These are phyloP conservation scores for Jatropha multifida DNA, from an alignment of 441 rosid genomes.

Conservation along the genomic window DNA sequence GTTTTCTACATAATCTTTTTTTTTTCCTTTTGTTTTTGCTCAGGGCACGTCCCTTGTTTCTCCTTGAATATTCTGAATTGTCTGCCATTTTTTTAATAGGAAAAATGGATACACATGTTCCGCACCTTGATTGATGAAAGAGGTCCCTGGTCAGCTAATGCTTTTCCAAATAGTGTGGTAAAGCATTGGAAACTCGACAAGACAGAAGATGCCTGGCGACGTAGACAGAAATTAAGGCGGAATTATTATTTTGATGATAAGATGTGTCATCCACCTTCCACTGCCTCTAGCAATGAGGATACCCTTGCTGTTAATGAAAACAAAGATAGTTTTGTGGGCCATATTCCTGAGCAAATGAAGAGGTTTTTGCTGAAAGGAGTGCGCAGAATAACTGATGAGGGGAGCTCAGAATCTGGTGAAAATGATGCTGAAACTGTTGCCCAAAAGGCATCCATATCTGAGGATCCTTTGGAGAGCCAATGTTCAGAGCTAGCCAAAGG, in stretches of 20 bases:
- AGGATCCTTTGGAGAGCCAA: conserved; percentile 53
- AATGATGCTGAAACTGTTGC: conserved; percentile 51
- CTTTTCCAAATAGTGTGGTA: conserved; percentile 77
- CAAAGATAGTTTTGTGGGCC: conserved; percentile 73
- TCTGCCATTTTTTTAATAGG: conserved; percentile 42
- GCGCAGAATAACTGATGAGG: conserved; percentile 86
- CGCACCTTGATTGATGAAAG: conserved; percentile 96
- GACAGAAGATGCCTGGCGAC: conserved; percentile 98
- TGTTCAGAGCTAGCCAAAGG: conserved; percentile 51
- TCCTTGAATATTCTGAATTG: conserved; percentile 16
- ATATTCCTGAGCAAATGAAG: conserved; percentile 99
- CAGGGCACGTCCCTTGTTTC: not conserved
- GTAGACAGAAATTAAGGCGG: conserved; percentile 90
- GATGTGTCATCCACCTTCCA: conserved; percentile 71
- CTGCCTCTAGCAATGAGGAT: conserved; percentile 49
- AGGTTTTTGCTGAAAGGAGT: conserved; percentile 86
- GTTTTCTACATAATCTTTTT: conserved; percentile 9
- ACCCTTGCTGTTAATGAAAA: conserved; percentile 45
- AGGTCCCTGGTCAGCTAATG: conserved; percentile 99
- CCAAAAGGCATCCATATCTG: conserved; percentile 44
- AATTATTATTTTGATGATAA: conserved; percentile 93
- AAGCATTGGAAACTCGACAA: conserved; percentile 97
- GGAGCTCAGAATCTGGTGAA: conserved; percentile 66
- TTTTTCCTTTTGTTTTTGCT: not conserved
- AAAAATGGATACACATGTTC: conserved; percentile 96